phyloP scores from a whole-genome alignment of 441 rosid species.

The Populus hybrid region DNA sequence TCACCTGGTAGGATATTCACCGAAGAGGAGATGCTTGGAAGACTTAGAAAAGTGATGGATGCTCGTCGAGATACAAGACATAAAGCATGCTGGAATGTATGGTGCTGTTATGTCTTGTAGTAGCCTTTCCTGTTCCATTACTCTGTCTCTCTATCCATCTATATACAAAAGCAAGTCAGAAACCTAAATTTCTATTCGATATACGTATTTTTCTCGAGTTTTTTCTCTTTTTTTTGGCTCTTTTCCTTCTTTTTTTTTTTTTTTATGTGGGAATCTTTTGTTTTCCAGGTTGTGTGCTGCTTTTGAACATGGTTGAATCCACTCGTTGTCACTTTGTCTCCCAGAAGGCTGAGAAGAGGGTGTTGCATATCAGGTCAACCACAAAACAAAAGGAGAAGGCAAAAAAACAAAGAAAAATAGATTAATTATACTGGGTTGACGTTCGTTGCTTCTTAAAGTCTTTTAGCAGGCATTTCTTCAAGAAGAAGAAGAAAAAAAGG shows the following conservation, averaged over 20 bases:
- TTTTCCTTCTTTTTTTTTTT: too few relatives aligned
- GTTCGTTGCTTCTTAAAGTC: too few relatives aligned
- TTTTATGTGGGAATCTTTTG: neutral
- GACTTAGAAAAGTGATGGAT: constrained; percentile 32
- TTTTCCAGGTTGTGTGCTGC: neutral
- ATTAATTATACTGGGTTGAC: too few relatives aligned
- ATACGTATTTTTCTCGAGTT: neutral
- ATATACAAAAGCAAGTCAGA: neutral
- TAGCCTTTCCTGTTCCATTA: neutral
- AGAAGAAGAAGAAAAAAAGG: too few relatives aligned
- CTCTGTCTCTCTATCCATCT: neutral
- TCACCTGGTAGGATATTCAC: constrained; percentile 55
- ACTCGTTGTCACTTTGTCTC: too few relatives aligned
- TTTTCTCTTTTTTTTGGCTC: too few relatives aligned
- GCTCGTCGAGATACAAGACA: constrained; percentile 23
- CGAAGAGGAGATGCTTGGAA: constrained; percentile 45
- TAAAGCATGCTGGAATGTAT: constrained; percentile 23
- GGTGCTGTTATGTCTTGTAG: constrained; percentile 4
- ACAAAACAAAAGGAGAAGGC: too few relatives aligned
- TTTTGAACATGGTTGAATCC: too few relatives aligned
- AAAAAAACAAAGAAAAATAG: too few relatives aligned
- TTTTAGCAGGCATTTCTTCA: too few relatives aligned
- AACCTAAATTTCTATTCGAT: neutral
- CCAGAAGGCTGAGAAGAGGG: too few relatives aligned
- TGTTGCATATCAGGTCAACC: too few relatives aligned